Evolutionary conservation across 2,329 filamentous ascomycete species (phyloP).

Genomic region (Alternaria alternata): DNA sequence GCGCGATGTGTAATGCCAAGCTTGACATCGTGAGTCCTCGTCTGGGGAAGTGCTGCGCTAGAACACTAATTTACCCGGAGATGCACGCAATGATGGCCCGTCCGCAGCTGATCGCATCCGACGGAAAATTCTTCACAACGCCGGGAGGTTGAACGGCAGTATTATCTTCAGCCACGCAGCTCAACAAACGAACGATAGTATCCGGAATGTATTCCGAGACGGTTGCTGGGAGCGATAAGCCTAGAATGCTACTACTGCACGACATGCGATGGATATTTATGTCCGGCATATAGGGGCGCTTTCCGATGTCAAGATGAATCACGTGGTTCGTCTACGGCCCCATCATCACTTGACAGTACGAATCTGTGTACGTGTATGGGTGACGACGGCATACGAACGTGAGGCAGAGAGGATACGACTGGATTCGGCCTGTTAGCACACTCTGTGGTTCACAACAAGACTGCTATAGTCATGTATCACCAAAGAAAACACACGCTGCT

Average conservation of each 20-base stretch:
- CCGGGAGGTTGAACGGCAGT: neutral
- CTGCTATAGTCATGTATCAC: neutral
- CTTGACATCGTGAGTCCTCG: neutral
- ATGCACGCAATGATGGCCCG: neutral
- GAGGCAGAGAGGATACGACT: neutral
- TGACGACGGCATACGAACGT: neutral
- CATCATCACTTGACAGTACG: neutral
- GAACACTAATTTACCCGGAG: conserved; percentile 3
- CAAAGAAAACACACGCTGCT: neutral
- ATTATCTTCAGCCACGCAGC: neutral
- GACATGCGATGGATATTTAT: neutral
- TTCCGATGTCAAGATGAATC: neutral
- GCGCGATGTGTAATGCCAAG: conserved; percentile 22
- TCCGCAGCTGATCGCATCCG: neutral
- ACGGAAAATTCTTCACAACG: conserved; percentile 10
- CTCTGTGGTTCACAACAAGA: neutral
- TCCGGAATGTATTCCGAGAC: neutral
- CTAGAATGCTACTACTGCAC: neutral
- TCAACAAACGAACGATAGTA: neutral
- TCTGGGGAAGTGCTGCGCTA: neutral
- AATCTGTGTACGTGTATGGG: neutral
- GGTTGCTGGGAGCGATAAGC: neutral
- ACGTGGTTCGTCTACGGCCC: neutral
- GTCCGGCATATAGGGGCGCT: neutral
- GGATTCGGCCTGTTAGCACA: neutral